phyloP scores from a whole-genome alignment of 768 basidiomycete species.

The Hysterangium stoloniferum region DNA sequence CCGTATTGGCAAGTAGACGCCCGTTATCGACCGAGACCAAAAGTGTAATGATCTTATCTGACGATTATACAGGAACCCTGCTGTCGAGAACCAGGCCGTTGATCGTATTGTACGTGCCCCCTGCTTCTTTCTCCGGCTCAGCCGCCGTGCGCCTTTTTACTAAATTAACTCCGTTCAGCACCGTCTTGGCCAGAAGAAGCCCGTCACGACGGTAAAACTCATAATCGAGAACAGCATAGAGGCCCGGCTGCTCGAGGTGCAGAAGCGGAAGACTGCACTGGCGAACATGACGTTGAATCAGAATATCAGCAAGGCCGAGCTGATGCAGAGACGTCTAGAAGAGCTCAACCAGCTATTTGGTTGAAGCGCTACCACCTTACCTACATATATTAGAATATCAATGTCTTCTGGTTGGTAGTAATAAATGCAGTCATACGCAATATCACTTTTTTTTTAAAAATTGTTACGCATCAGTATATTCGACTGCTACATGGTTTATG shows the following conservation, averaged over 20 bases:
- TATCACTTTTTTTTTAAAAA: too few species aligned
- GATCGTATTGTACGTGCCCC: constrained; percentile 78
- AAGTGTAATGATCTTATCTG: constrained; percentile 2
- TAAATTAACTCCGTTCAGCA: constrained; percentile 44
- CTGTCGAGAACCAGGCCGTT: constrained; percentile 95
- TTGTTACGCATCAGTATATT: too few species aligned
- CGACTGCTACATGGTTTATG: too few species aligned
- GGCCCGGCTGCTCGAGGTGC: constrained; percentile 84
- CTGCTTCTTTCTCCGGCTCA: background rate
- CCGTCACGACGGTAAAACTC: constrained; percentile 86
- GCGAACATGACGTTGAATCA: constrained; percentile 87
- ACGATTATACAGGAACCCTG: constrained; percentile 66
- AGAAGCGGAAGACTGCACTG: constrained; percentile 88
- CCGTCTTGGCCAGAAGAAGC: constrained; percentile 88
- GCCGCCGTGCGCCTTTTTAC: background rate
- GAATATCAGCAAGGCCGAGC: constrained; percentile 79
- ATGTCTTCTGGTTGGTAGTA: too few species aligned
- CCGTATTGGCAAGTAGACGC: constrained; percentile 89
- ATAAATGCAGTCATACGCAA: too few species aligned
- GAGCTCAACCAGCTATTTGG: constrained; percentile 72
- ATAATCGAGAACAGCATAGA: constrained; percentile 96
- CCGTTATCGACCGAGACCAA: too few species aligned
- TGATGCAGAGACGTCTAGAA: constrained; percentile 81
- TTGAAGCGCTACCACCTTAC: background rate
- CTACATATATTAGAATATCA: background rate